Base-by-base conservation (phyloP, 371 early-diverging fungal species). In the Lichtheimia ramosa region DNA sequence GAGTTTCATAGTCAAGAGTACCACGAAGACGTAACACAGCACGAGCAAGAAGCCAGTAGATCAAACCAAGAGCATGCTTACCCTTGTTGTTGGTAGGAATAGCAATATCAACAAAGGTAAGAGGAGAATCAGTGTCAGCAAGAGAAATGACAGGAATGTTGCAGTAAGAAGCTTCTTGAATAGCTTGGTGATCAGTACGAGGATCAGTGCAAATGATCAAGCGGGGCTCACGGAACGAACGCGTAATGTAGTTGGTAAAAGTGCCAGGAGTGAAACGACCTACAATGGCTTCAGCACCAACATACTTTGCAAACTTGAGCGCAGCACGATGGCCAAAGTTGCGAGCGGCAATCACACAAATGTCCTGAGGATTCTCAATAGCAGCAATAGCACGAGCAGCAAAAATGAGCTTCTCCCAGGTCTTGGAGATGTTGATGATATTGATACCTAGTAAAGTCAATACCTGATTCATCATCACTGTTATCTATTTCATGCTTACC, bases 231-330 rank as follows among this genome's bases (percentile, higher is more conserved):
- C 92, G 91, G 91, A 99, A 96, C 60, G 94, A 84, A 70, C 95
- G 96, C 68, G 99, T 99, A 83, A 93, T 95, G 86, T 97, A 94
- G 85, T 99, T 99, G 73, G 99, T 99, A 87, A 99, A 99, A 77
- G 96, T 97, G 85, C 99, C 99, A 66, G 99, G 99, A 72, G 99
- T 98, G 92, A 99, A 99, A 69, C 99, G 93, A 77, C 99, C 99
- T 56, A 98, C 97, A 63, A 97, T 92, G 71, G 98, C 96, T 76
- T 94, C 94, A 56, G 95, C 94, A 62, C 97, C 98, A 68, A 96
- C 95, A 88, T 94, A 92, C 70, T 93, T 90, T 58, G 97, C 96
- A 82, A 95, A 99, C 89, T 99, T 99, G 61, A 96, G 85, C 62
- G 95, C 99, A 58, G 99, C 98, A 82, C 99, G 96, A 85, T 97